These are phyloP conservation scores for Hsuehochloa calcarea DNA, from an alignment of 176 grass and related monocot species.

Conservation along the genomic window DNA sequence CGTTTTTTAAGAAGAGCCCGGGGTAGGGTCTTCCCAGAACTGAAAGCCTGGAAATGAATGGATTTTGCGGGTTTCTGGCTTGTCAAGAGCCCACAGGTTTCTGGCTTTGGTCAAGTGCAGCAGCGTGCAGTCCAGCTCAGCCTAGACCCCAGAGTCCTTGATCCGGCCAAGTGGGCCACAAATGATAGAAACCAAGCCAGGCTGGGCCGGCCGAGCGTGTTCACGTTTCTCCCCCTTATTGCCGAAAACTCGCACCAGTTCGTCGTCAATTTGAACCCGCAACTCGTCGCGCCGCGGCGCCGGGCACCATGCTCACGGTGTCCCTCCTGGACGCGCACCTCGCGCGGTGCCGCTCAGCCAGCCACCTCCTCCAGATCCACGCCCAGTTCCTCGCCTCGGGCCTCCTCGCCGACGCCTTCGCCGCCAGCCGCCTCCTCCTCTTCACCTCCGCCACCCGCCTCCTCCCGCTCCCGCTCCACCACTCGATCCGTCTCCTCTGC, in stretches of 20 bases:
- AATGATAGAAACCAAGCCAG: no score
- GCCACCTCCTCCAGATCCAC: constrained; percentile 69
- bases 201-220: no score
- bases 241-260: no score
- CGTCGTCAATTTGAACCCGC: no score
- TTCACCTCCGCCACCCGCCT: constrained; percentile 45
- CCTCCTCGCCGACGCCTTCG: constrained; percentile 75
- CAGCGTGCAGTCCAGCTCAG: no score
- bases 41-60: neutral
- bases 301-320: constrained; percentile 49
- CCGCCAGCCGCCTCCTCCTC: constrained; percentile 67
- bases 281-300: neutral
- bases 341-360: constrained; percentile 47
- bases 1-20: no score
- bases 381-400: constrained; percentile 65
- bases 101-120: no score
- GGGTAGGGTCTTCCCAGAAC: no score
- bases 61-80: neutral
- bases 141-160: no score
- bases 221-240: no score
- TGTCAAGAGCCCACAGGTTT: neutral
- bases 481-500: constrained; percentile 48
- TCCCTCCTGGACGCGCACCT: constrained; percentile 79
- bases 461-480: constrained; percentile 48
- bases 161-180: no score